phyloP scores from a whole-genome alignment of 768 basidiomycete genomes.

The Lactarius hatsudake region DNA sequence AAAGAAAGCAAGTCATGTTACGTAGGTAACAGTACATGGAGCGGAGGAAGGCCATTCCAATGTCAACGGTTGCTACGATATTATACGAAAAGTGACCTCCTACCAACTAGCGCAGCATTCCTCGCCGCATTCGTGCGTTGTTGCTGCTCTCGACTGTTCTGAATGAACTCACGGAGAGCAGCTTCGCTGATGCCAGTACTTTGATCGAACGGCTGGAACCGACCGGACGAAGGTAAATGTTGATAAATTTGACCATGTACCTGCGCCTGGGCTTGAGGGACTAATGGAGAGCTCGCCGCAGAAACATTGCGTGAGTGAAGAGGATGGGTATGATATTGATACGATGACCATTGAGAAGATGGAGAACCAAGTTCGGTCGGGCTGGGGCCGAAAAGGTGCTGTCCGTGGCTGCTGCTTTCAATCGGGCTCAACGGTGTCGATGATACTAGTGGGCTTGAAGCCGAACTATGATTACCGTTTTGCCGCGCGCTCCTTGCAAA shows the following conservation, averaged over 20 bases:
- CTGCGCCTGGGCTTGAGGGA: slow-evolving; percentile 47
- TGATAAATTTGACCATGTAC: slow-evolving; percentile 35
- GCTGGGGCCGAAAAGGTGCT: slow-evolving; percentile 35
- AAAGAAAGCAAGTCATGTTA: slow-evolving; percentile 28
- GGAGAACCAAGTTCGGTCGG: slow-evolving; percentile 38
- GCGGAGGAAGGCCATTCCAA: slow-evolving; percentile 20
- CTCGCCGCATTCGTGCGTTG: slow-evolving; percentile 33
- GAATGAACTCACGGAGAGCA: slow-evolving; percentile 73
- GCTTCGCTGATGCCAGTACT: slow-evolving; percentile 60
- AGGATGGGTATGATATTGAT: slow-evolving; percentile 40
- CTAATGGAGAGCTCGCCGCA: slow-evolving; percentile 44
- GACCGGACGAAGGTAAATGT: slow-evolving; percentile 36
- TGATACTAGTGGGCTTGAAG: slow-evolving; percentile 58
- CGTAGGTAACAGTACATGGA: slow-evolving; percentile 30
- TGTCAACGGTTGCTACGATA: slow-evolving; percentile 32
- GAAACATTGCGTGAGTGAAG: slow-evolving; percentile 43
- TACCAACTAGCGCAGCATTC: slow-evolving; percentile 43
- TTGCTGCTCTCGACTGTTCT: slow-evolving; percentile 61
- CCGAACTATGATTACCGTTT: slow-evolving; percentile 55
- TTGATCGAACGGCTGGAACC: slow-evolving; percentile 58
- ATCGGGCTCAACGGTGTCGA: slow-evolving; percentile 51
- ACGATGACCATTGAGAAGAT: slow-evolving; percentile 45
- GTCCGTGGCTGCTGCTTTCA: slow-evolving; percentile 47
- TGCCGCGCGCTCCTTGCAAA: slow-evolving; percentile 47
- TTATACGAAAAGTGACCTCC: slow-evolving; percentile 46